phyloP scores from a whole-genome alignment of 495 filamentous ascomycete genomes.

The Tuber indicum region DNA sequence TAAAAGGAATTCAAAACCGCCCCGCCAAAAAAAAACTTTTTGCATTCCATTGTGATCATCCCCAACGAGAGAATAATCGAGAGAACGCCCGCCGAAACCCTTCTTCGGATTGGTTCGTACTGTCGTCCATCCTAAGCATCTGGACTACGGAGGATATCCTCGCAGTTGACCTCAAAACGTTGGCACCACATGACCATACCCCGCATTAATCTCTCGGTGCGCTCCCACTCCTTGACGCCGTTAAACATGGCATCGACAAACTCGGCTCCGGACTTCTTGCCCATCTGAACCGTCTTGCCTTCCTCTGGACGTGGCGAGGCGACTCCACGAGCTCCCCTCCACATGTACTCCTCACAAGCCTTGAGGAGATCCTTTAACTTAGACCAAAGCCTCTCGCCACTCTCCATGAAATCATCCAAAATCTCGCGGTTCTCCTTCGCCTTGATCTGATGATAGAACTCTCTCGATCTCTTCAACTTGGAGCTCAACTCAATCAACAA shows the following conservation, averaged over 20 bases:
- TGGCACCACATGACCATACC: constrained; percentile 88
- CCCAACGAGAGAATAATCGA: constrained; percentile 6
- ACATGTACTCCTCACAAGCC: constrained; percentile 89
- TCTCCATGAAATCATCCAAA: constrained; percentile 85
- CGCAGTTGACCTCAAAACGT: constrained; percentile 94
- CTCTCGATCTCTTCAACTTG: constrained; percentile 87
- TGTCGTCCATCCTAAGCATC: constrained; percentile 32
- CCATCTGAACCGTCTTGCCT: constrained; percentile 67
- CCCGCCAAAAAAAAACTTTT: constrained; percentile 32
- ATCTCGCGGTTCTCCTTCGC: constrained; percentile 66
- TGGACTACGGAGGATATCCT: constrained; percentile 69
- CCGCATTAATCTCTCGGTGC: constrained; percentile 92
- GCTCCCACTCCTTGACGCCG: constrained; percentile 80
- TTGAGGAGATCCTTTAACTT: constrained; percentile 84
- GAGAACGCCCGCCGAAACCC: constrained; percentile 22
- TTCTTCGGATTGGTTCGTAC: constrained; percentile 12
- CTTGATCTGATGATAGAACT: constrained; percentile 68
- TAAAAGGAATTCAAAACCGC: constrained; percentile 29
- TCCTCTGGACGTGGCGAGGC: constrained; percentile 53
- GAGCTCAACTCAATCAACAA: constrained; percentile 91
- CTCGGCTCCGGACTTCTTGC: constrained; percentile 87
- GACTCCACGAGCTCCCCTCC: constrained; percentile 61
- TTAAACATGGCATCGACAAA: constrained; percentile 98
- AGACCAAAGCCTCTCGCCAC: constrained; percentile 77
- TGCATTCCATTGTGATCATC: constrained; percentile 12